Conservation (phyloP, 148 eudicot genomes). For the Suaeda aralocaspica region DNA sequence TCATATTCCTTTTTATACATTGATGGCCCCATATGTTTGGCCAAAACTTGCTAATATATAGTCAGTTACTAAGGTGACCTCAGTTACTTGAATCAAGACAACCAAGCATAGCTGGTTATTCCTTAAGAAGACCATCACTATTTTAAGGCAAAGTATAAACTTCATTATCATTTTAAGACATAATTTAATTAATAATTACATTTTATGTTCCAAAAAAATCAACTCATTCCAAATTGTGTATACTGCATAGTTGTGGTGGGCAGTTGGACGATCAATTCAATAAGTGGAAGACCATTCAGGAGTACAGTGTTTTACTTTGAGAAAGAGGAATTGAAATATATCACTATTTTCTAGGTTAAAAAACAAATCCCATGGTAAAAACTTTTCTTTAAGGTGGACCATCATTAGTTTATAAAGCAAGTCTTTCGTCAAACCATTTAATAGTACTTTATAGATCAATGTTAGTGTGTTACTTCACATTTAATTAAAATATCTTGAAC, state of each 20-base stretch:
- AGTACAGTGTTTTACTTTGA: slow-evolving; percentile 3
- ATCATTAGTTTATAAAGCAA: too few species aligned
- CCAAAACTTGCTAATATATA: background rate
- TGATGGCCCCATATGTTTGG: slow-evolving; percentile 17
- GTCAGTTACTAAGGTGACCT: background rate
- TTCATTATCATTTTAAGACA: slow-evolving; percentile 24
- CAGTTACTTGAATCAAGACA: slow-evolving; percentile 23
- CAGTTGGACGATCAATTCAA: slow-evolving; percentile 17
- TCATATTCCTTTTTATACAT: background rate
- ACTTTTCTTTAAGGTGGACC: slow-evolving; percentile 2
- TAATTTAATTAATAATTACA: slow-evolving; percentile 4
- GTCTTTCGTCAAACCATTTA: too few species aligned
- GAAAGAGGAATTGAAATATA: background rate
- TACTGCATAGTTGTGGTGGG: background rate
- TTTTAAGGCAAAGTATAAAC: background rate
- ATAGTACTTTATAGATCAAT: too few species aligned
- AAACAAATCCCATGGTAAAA: background rate
- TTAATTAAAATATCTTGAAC: too few species aligned
- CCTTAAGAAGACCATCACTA: slow-evolving; percentile 26
- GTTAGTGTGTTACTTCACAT: too few species aligned
- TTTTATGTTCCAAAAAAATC: background rate
- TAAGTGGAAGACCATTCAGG: background rate
- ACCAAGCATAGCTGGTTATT: slow-evolving; percentile 21
- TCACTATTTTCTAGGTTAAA: background rate
- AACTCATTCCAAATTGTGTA: background rate